These are phyloP conservation scores for Rhynchospora pubera DNA, from an alignment of 176 grass and related monocot species.

Conservation along the genomic window DNA sequence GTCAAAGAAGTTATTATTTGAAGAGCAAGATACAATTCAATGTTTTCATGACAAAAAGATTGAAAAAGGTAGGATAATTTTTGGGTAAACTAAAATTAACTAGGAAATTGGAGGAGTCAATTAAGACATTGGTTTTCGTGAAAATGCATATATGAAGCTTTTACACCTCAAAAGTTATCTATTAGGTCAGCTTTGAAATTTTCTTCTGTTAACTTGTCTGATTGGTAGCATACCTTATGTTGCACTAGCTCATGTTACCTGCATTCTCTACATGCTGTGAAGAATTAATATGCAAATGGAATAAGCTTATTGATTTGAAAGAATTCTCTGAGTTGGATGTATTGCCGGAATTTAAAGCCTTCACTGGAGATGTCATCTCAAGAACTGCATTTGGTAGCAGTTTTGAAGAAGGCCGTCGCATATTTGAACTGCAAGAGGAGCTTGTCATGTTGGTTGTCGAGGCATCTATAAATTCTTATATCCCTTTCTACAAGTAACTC, in stretches of 20 bases:
- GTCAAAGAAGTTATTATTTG: too few species aligned
- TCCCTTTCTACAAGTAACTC: constrained; percentile 12
- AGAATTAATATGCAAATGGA: constrained; percentile 42
- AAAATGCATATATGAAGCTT: too few species aligned
- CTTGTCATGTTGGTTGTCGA: constrained; percentile 5
- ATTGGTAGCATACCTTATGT: not conserved
- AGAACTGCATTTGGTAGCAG: constrained; percentile 54
- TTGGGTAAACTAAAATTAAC: too few species aligned
- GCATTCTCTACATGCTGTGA: constrained; percentile 30
- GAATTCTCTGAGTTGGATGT: constrained; percentile 45
- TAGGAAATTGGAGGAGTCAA: too few species aligned
- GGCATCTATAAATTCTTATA: not conserved
- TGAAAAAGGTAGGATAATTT: too few species aligned
- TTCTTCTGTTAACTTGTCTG: not conserved
- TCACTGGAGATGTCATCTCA: constrained; percentile 40
- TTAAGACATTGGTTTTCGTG: too few species aligned
- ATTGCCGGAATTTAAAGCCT: constrained; percentile 47
- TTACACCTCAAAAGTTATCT: too few species aligned
- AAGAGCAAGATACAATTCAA: too few species aligned
- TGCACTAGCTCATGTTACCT: constrained; percentile 40
- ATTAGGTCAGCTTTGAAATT: not conserved
- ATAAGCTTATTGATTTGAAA: not conserved
- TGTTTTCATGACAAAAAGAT: too few species aligned
- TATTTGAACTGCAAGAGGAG: constrained; percentile 48
- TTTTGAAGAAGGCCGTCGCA: constrained; percentile 41